Evolutionary conservation across 345 rosid species (phyloP).

Genomic region (Gossypium herbaceum): DNA sequence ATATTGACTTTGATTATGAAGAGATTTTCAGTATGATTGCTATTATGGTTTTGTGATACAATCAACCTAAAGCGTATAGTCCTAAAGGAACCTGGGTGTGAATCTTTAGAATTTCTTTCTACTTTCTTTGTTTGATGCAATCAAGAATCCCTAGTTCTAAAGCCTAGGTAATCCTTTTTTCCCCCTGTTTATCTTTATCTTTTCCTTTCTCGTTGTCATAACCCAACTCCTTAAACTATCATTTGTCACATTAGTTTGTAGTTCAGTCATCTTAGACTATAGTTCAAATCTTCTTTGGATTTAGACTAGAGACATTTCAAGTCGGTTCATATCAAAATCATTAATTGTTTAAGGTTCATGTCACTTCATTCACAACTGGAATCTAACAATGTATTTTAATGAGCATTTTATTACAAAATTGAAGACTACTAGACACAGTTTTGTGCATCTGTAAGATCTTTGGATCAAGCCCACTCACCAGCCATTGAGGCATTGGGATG

Average conservation of each 20-base stretch:
- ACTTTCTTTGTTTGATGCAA: background rate
- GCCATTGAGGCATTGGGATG: conserved; percentile 98
- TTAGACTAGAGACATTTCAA: background rate
- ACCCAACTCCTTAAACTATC: background rate
- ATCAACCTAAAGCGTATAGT: background rate
- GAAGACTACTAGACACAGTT: background rate
- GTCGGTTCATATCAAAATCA: background rate
- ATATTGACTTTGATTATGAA: background rate
- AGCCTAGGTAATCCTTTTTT: background rate
- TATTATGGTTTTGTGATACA: background rate
- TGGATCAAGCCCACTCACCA: conserved; percentile 49
- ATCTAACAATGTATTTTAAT: background rate
- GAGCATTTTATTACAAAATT: background rate
- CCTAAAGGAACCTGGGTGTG: background rate
- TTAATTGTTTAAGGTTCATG: too few relatives aligned
- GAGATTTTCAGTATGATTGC: background rate
- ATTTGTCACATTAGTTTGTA: background rate
- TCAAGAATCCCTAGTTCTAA: background rate
- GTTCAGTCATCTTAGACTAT: background rate
- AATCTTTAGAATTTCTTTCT: background rate
- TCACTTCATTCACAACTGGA: conserved; percentile 1
- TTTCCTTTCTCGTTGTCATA: background rate
- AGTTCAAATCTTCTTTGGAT: background rate
- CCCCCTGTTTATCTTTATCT: background rate
- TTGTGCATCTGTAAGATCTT: background rate